A percentile compares a stretch with the other conserved stretches of the same genome.
phyloP scores from a whole-genome alignment of 129 eudicot genomes.

The sunflower (Helianthus annuus) region DNA sequence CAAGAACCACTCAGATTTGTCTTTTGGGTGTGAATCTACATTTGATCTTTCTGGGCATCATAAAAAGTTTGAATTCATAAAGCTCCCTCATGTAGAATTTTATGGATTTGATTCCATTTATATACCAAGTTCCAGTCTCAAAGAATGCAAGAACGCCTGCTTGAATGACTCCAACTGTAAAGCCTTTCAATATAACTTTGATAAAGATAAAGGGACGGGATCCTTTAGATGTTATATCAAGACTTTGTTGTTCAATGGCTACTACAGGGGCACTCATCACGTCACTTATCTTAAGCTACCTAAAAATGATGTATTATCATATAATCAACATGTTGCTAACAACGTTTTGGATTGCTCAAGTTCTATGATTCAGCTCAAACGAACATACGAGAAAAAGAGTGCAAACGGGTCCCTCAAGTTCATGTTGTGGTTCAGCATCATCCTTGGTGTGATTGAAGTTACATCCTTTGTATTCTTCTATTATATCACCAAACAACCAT shows the following conservation, averaged over 20 bases:
- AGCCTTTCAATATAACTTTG: slow-evolving; percentile 23
- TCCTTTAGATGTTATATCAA: slow-evolving; percentile 23
- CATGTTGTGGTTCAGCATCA: slow-evolving; percentile 25
- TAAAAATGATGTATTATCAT: neutral
- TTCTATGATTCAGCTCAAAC: neutral
- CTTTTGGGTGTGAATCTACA: slow-evolving; percentile 29
- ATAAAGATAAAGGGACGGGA: neutral
- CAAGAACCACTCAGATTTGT: slow-evolving; percentile 24
- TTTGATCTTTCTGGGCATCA: neutral
- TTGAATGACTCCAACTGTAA: slow-evolving; percentile 21
- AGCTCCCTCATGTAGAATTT: slow-evolving; percentile 5
- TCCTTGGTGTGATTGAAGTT: slow-evolving; percentile 5
- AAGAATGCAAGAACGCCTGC: slow-evolving; percentile 22
- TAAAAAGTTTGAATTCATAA: neutral
- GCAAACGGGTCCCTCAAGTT: neutral
- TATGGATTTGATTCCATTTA: slow-evolving; percentile 21
- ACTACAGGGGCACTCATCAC: neutral
- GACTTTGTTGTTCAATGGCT: slow-evolving; percentile 19
- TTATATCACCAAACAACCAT: neutral
- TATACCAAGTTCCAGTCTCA: neutral
- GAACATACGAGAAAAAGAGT: neutral
- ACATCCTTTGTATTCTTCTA: neutral
- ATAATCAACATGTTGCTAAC: neutral
- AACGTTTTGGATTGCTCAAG: neutral
- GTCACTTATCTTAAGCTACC: slow-evolving; percentile 21